Evolutionary conservation across 257 asterid species (phyloP), one percentile per base, ranked within the genome.

Genomic region (Solanum piurae): DNA sequence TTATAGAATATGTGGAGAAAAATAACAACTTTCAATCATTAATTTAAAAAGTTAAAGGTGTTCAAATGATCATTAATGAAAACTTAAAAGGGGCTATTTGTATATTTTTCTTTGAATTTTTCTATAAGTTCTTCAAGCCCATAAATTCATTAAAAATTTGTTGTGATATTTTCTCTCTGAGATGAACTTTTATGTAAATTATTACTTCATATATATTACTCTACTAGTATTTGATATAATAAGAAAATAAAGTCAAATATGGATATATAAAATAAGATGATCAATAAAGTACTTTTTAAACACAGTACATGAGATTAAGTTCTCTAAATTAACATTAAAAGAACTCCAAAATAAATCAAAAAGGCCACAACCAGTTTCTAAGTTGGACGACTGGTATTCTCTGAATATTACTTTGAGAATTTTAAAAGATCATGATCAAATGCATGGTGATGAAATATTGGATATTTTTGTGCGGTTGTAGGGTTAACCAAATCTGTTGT

Each of bases 401-500:
- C n/a, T 1, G 2, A 73, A 10, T 34, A 25, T 36, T 40, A 29
- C 34, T 89, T 89, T 46, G 90, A 64, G 74, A 87, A 89, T 71
- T 91, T 91, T 14, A 68, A 55, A 85, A 80, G 52, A 60, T 89
- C 86, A 7, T 60, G 75, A 13, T 88, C 88, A 73, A 86, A 76
- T 23, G 84, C 85, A 64, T 87, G 74, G 42, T 80, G 85, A 80
- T 80, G 44, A 8, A 80, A 31, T 1, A 80, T 5, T 49, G 85
- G 85, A 80, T 46, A 80, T 31, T 80, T 80, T 49, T 80, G 68
- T 80, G 85, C 1, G 16, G 3, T 25, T 16, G 85, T 46, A 6
- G 85, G 20, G n/a, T 46, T 80, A 46, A 46, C 42, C 68, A 80
- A 29, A 49, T 80, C 29, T 18, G 34, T 60, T 6, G 62, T 44